phyloP scores from a whole-genome alignment of 2,329 filamentous ascomycete genomes.

The Hymenoscyphus occultus region DNA sequence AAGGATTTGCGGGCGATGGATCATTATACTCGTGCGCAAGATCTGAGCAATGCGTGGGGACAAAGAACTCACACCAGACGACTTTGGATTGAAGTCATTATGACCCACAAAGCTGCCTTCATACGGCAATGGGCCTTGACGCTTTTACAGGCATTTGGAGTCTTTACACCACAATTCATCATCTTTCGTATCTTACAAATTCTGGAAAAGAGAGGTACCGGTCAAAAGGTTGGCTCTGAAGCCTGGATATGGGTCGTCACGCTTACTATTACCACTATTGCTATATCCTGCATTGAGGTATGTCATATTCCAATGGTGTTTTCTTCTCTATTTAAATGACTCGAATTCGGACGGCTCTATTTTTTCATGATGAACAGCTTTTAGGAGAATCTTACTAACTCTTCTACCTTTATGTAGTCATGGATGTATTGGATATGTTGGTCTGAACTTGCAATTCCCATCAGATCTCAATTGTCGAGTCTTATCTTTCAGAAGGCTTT shows the following conservation, averaged over 20 bases:
- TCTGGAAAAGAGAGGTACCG: constrained; percentile 54
- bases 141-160: constrained; percentile 37
- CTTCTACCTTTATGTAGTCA: not conserved
- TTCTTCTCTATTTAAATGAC: not conserved
- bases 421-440: constrained; percentile 67
- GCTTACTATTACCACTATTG: constrained; percentile 58
- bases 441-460: constrained; percentile 59
- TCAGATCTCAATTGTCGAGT: constrained; percentile 67
- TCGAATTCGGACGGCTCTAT: not conserved
- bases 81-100: constrained; percentile 59
- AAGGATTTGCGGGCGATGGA: constrained; percentile 61
- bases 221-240: constrained; percentile 46
- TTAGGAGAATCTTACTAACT: not conserved
- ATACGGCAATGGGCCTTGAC: constrained; percentile 58
- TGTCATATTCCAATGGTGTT: not conserved
- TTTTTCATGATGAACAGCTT: not conserved
- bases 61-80: constrained; percentile 44
- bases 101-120: constrained; percentile 55
- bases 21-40: constrained; percentile 51
- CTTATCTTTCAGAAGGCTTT: constrained; percentile 76
- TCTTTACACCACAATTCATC: constrained; percentile 68
- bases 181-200: constrained; percentile 63
- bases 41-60: constrained; percentile 50
- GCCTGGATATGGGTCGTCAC: constrained; percentile 68
- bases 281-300: constrained; percentile 52